Evolutionary conservation across 1,284 basidiomycete species (phyloP).

Genomic region (Leccinum solheimii): DNA sequence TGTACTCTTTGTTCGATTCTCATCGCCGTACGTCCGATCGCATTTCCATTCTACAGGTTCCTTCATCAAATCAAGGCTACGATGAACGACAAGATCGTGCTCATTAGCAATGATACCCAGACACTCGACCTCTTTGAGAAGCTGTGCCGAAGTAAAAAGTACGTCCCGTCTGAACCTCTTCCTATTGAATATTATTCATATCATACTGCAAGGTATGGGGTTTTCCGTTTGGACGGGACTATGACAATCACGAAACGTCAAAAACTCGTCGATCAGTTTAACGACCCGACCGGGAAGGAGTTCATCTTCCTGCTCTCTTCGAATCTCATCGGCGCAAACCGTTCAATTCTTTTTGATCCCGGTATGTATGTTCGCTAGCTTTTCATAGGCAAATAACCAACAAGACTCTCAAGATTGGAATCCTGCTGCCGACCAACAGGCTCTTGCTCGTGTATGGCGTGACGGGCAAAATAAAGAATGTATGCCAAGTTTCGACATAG

Average conservation of each 20-base stretch:
- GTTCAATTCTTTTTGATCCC: conserved; percentile 95
- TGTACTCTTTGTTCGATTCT: neutral
- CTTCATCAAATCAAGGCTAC: conserved; percentile 78
- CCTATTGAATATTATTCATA: conserved; percentile 2
- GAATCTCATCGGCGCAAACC: conserved; percentile 96
- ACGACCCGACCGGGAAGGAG: conserved; percentile 93
- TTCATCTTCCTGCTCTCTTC: conserved; percentile 95
- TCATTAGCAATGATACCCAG: conserved; percentile 98
- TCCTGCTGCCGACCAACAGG: conserved; percentile 97
- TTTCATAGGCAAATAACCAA: neutral
- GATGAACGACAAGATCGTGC: conserved; percentile 95
- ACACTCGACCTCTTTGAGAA: conserved; percentile 95
- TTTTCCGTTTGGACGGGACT: conserved; percentile 90
- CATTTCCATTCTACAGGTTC: conserved; percentile 58
- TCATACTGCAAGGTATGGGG: conserved; percentile 72
- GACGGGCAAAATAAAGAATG: conserved; percentile 99
- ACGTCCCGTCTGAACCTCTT: conserved; percentile 19
- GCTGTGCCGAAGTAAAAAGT: conserved; percentile 83
- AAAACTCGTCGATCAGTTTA: conserved; percentile 97
- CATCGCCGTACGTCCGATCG: neutral
- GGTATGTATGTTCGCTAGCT: conserved; percentile 45
- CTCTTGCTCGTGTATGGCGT: conserved; percentile 97
- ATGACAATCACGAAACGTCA: conserved; percentile 95
- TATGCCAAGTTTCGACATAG: conserved; percentile 38
- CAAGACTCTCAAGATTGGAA: conserved; percentile 80